Conservation (phyloP, 2,329 filamentous ascomycete species). For the Arthrobotrys megalospora region DNA sequence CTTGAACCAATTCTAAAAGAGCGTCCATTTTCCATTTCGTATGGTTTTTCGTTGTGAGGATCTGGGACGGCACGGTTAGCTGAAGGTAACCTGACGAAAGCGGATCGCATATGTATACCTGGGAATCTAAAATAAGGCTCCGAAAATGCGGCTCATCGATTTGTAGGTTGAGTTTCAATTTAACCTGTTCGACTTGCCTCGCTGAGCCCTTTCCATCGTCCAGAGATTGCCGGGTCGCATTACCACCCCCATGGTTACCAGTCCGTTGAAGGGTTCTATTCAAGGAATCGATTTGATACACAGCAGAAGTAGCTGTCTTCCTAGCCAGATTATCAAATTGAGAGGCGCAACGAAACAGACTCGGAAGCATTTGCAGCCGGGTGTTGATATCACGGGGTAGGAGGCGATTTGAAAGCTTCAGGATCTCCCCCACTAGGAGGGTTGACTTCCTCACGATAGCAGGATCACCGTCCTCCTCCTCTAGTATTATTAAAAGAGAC, state of each 20-base stretch:
- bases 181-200: conserved; percentile 71
- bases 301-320: conserved; percentile 83
- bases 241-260: conserved; percentile 33
- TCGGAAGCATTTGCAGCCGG: conserved; percentile 87
- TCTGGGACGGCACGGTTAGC: conserved; percentile 65
- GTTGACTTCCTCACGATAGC: conserved; percentile 81
- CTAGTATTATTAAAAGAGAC: conserved; percentile 65
- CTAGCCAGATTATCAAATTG: conserved; percentile 80
- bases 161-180: conserved; percentile 73
- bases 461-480: conserved; percentile 70
- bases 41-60: conserved; percentile 90
- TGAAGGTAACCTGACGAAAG: neutral
- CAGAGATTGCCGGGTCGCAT: conserved; percentile 46
- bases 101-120: conserved; percentile 48
- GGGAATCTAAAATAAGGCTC: conserved; percentile 71
- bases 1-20: conserved; percentile 90
- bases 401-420: conserved; percentile 89
- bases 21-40: conserved; percentile 98
- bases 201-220: conserved; percentile 67
- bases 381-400: conserved; percentile 86
- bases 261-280: conserved; percentile 90
- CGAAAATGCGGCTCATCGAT: conserved; percentile 78
- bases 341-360: conserved; percentile 83
- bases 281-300: conserved; percentile 98
- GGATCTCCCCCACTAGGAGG: conserved; percentile 87